Base-by-base conservation (phyloP, 768 basidiomycete species). In the Boletus rubescentipes region DNA sequence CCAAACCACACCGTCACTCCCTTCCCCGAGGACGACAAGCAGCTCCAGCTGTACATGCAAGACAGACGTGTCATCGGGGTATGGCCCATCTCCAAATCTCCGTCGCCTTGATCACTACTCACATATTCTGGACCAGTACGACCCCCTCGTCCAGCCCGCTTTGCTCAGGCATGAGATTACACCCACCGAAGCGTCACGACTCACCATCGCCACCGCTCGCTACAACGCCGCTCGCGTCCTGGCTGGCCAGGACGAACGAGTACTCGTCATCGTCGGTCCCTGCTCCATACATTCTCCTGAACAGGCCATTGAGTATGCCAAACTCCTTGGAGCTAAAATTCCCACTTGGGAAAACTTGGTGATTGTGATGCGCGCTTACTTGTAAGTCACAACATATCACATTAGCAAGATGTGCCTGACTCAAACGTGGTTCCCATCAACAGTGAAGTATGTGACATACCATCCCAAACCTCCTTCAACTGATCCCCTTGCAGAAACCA, bases 361-460 rank as follows among this genome's bases (percentile, higher is more conserved):
- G 64, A 89, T 99, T 67, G 75, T 98, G 71, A 99, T 99, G 97
- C 83, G 97, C 38, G 87, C 92, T 51, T 98, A 98, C 81, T 98
- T 91, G 93, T 95, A 66, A 70, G 93, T 83, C n/a, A 32, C 30
- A 26, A 56, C 36, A 26, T 45, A 32, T 51, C 45, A 5, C 20
- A 34, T 52, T 26, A 6, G 26, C 15, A 9, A 18, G 16, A 7
- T 29, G 36, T 63, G 41, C 53, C 49, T 65, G 38, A 57, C 78
- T 74, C 59, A 73, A n/a, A 77, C 72, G 65, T 75, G 62, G 11
- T 15, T 32, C 20, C n/a, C 4, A 7, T 34, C 21, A 6, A 30
- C 56, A 79, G 78, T 30, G 77, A 79, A 68, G 77, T 79, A 53
- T 47, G 65, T 63, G 14, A 3, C 26, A 4, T 1, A 12, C 32